These are phyloP conservation scores for Suillus luteus DNA, from an alignment of 768 basidiomycete genomes.

Conservation along the genomic window DNA sequence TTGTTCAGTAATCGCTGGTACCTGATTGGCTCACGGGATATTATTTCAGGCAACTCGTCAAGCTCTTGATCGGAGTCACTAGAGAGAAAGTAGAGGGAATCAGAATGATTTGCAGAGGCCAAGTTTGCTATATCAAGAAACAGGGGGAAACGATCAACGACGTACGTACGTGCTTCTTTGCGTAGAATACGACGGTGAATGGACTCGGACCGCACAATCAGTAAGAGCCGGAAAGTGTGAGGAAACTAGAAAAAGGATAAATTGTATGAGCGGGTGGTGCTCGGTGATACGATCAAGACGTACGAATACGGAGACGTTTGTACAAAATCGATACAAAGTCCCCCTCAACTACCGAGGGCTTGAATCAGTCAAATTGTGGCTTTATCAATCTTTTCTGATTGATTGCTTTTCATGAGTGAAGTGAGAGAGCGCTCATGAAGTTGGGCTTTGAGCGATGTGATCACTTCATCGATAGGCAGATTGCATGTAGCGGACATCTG, in stretches of 20 bases:
- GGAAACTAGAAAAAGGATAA: neutral
- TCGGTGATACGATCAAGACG: slow-evolving; percentile 1
- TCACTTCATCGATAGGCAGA: neutral
- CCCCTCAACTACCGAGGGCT: neutral
- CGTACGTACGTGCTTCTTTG: neutral
- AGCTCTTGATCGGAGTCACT: neutral
- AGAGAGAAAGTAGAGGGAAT: neutral
- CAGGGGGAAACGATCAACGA: neutral
- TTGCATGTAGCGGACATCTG: neutral
- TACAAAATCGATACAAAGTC: neutral
- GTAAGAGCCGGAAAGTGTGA: neutral
- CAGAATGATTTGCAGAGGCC: neutral
- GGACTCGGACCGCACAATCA: neutral
- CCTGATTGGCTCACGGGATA: neutral
- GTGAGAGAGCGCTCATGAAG: neutral
- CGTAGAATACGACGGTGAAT: neutral
- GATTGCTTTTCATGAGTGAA: neutral
- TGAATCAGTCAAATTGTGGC: neutral
- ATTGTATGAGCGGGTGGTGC: neutral
- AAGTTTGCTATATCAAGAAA: neutral
- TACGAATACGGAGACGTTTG: neutral
- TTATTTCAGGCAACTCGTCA: neutral
- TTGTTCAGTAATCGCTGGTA: neutral
- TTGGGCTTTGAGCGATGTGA: slow-evolving; percentile 1
- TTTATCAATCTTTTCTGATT: too few species aligned